Conservation (phyloP, 345 rosid species). For the Euphorbia peplus region DNA sequence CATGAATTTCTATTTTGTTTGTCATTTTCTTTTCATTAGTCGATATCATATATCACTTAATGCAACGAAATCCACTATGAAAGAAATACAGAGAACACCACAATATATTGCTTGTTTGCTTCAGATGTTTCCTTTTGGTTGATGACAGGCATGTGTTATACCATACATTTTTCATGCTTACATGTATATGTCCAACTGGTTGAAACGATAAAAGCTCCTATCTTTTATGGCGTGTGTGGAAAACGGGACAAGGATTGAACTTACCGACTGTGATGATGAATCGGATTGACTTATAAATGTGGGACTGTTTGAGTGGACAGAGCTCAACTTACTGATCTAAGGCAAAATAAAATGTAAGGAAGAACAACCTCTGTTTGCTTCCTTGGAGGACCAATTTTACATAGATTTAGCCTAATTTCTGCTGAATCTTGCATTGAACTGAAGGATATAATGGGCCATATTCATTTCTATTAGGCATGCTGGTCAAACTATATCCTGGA, state of each 20-base stretch:
- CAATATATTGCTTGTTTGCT: background rate
- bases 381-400: background rate
- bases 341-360: background rate
- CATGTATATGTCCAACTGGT: background rate
- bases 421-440: slow-evolving; percentile 1
- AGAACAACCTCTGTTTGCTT: background rate
- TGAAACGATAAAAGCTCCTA: background rate
- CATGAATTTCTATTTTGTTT: too few relatives aligned
- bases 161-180: background rate
- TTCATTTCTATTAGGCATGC: background rate
- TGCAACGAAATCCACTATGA: background rate
- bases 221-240: background rate
- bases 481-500: background rate
- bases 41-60: background rate
- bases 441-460: background rate
- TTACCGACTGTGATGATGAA: background rate
- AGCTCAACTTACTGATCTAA: background rate
- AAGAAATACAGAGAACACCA: background rate
- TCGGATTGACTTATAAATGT: background rate
- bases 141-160: background rate
- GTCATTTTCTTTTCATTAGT: background rate
- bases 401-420: background rate
- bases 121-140: background rate
- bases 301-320: background rate
- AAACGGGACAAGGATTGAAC: background rate